Evolutionary conservation across 1,284 basidiomycete genomes (phyloP).

Genomic region (Flammula alnicola): DNA sequence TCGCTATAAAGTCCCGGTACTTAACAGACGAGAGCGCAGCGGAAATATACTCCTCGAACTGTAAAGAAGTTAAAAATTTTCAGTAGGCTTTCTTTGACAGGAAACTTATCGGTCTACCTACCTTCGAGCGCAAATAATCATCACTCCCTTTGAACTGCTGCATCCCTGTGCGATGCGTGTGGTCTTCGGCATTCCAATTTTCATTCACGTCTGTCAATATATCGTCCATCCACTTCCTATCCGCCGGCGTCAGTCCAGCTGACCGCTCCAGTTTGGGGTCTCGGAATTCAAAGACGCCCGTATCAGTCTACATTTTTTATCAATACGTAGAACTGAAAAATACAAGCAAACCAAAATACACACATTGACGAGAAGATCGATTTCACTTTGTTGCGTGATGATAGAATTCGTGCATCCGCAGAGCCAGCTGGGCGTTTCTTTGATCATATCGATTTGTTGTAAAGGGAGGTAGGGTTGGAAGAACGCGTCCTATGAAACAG

Average conservation of each 20-base stretch:
- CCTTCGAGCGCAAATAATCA: conserved; percentile 89
- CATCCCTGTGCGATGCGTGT: conserved; percentile 59
- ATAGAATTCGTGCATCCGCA: conserved; percentile 96
- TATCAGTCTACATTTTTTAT: conserved; percentile 67
- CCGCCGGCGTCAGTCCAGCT: conserved; percentile 85
- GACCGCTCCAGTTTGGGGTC: conserved; percentile 82
- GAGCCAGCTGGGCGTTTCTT: conserved; percentile 82
- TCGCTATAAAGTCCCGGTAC: conserved; percentile 80
- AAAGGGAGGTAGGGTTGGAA: conserved; percentile 98
- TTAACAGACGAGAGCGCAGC: conserved; percentile 84
- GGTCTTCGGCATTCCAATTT: conserved; percentile 72
- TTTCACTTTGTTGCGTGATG: conserved; percentile 91
- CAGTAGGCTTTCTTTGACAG: not conserved
- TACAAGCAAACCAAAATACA: conserved; percentile 30
- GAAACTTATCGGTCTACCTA: conserved; percentile 35
- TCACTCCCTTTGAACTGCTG: conserved; percentile 88
- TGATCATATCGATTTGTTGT: conserved; percentile 92
- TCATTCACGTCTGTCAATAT: conserved; percentile 83
- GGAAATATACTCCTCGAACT: conserved; percentile 88
- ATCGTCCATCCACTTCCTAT: conserved; percentile 94
- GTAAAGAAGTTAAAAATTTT: conserved; percentile 5
- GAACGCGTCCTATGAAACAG: conserved; percentile 74
- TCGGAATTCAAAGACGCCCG: conserved; percentile 82
- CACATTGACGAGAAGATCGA: conserved; percentile 92
- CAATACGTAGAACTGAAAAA: not conserved